Base-by-base conservation (phyloP, 257 asterid species). In the Fraxinus anomala region DNA sequence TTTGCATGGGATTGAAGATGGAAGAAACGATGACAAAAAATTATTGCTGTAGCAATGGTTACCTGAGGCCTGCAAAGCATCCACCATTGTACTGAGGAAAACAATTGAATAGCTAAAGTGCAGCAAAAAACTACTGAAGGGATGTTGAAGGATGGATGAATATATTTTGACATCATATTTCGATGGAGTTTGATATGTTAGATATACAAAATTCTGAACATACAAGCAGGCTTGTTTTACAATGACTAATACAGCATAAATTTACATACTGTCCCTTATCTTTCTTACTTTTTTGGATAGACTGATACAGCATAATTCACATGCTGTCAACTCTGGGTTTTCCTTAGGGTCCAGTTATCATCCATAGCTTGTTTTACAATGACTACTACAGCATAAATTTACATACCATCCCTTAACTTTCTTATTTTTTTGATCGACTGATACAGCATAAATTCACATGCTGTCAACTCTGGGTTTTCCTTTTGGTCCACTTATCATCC, bases 21-120 rank as follows among this genome's bases (percentile, higher is more conserved):
- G 84, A 94, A 94, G 90, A 92, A 94, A 67, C 99, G 99, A 79
- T 94, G 99, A 83, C 97, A 94, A 82, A 94, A 94, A 83, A 94
- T 88, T 68, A 94, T 94, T 66, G 99, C 96, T 1, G 98, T 94
- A 23, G 99, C 99, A 88, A 94, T 94, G 14, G 98, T 94, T 68
- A 92, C 96, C 89, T 94, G 99, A 13, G 98, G 99, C 90, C 99
- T 95, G 98, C 91, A 72, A 84, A 88, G 75, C 61, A 74, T 42
- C 74, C 75, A 67, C 40, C 74, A 73, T 70, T 30, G n/a, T 73
- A 70, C 23, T 66, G 51, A 61, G 81, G 36, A 63, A 63, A 81
- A n/a, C 63, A 68, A 76, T 71, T 40, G 54, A 28, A 63, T 30
- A 12, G 67, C 39, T 30, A 3, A 44, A 76, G 49, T 44, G 70